A percentile compares a stretch with the other conserved stretches of the same genome.
Evolutionary conservation across 1,284 basidiomycete genomes (phyloP).

Genomic region (Irpex rosettiformis): DNA sequence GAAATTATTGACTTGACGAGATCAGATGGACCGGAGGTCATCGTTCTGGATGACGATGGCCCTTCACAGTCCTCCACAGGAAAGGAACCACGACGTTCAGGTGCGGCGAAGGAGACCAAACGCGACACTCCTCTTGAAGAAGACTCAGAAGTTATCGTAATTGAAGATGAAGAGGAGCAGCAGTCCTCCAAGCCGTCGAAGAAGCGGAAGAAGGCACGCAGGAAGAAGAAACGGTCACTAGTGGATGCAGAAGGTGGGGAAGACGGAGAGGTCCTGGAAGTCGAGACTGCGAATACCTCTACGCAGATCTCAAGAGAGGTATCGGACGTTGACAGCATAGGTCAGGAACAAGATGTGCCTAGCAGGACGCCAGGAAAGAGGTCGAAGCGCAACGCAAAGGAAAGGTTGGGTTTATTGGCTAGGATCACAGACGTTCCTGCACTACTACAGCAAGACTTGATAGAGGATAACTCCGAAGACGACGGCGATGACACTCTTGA

Average conservation of each 20-base stretch:
- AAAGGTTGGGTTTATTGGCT: background rate
- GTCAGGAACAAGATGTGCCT: background rate
- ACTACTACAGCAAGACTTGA: background rate
- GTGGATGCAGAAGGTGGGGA: conserved; percentile 2
- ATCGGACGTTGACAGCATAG: background rate
- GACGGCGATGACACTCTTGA: background rate
- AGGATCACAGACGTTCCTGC: background rate
- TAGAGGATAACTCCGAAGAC: background rate
- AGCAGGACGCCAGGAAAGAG: background rate
- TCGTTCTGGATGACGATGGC: conserved; percentile 26
- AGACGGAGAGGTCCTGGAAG: conserved; percentile 14
- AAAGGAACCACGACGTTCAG: background rate
- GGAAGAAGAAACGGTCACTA: conserved; percentile 7
- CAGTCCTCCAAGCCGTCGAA: background rate
- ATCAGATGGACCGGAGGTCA: conserved; percentile 20
- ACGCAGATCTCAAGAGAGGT: conserved; percentile 5
- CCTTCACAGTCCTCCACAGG: conserved; percentile 3
- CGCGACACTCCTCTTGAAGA: conserved; percentile 16
- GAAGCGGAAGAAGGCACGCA: conserved; percentile 14
- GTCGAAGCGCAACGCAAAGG: conserved; percentile 3
- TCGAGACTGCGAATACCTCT: conserved; percentile 7
- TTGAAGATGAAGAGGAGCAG: conserved; percentile 3
- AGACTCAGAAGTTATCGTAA: conserved; percentile 11
- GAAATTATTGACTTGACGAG: conserved; percentile 37
- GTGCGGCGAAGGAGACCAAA: background rate